Percentiles rank a stretch among this genome's conserved stretches.
Evolutionary conservation across 2,329 filamentous ascomycete species (phyloP).

Genomic region (Colletotrichum viniferum): DNA sequence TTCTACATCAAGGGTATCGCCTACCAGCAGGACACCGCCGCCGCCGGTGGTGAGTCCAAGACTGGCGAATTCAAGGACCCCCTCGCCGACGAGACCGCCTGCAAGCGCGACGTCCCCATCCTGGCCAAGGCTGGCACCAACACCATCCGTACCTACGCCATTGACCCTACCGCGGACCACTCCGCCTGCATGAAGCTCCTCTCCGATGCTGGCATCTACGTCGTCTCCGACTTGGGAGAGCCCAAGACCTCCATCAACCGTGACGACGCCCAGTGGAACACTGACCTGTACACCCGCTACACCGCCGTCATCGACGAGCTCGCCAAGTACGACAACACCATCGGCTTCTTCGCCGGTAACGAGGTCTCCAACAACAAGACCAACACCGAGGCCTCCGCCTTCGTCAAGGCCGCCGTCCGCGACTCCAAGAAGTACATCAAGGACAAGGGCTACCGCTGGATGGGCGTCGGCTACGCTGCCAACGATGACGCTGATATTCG

Average conservation of each 20-base stretch:
- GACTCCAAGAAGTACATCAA: constrained; percentile 96
- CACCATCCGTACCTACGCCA: constrained; percentile 92
- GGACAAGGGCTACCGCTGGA: constrained; percentile 73
- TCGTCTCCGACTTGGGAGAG: constrained; percentile 88
- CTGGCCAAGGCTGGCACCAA: constrained; percentile 84
- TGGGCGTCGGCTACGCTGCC: constrained; percentile 95
- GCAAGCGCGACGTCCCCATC: constrained; percentile 85
- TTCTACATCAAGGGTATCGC: constrained; percentile 90
- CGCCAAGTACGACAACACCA: constrained; percentile 83
- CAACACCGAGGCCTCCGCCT: constrained; percentile 91
- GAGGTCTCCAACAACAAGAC: constrained; percentile 89
- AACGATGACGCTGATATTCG: constrained; percentile 90
- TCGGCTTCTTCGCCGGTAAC: constrained; percentile 99
- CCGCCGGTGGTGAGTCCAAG: constrained; percentile 55
- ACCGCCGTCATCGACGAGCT: constrained; percentile 82
- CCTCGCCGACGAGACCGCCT: constrained; percentile 71
- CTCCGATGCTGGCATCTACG: constrained; percentile 87
- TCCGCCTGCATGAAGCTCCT: constrained; percentile 83
- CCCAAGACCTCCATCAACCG: constrained; percentile 86
- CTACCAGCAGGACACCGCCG: constrained; percentile 82
- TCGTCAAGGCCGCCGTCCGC: constrained; percentile 96
- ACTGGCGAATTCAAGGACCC: constrained; percentile 76
- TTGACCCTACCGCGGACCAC: constrained; percentile 82
- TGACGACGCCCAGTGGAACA: constrained; percentile 78
- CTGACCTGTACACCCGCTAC: constrained; percentile 80